A percentile compares a stretch with the other conserved stretches of the same genome.
Evolutionary conservation across 2,329 filamentous ascomycete genomes (phyloP).

Genomic region (Escovopsis sp.): DNA sequence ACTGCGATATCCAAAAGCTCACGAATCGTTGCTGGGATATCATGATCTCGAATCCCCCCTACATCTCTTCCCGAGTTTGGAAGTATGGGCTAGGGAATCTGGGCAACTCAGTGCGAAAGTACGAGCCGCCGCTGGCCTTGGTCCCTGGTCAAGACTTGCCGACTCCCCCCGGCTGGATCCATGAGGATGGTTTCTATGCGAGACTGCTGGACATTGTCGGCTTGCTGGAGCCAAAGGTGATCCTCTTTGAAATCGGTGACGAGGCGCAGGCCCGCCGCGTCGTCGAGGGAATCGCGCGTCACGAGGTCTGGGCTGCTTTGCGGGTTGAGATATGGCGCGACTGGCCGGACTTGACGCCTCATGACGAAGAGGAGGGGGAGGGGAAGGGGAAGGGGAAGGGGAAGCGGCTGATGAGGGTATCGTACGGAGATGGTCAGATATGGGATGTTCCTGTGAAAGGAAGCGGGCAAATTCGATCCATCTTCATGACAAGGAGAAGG

Average conservation of each 20-base stretch:
- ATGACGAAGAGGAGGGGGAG: conserved; percentile 13
- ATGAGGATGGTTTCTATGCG: conserved; percentile 50
- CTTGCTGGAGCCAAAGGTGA: conserved; percentile 32
- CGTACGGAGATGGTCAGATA: conserved; percentile 2
- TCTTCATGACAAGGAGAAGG: conserved; percentile 13
- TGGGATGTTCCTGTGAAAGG: conserved; percentile 26
- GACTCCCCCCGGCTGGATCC: conserved; percentile 16
- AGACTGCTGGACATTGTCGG: conserved; percentile 42
- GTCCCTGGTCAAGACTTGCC: conserved; percentile 33
- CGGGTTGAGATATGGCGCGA: conserved; percentile 59
- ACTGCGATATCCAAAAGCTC: conserved; percentile 19
- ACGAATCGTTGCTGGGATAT: conserved; percentile 35
- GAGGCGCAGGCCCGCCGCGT: conserved; percentile 52
- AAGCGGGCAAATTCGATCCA: conserved; percentile 30
- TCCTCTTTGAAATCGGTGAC: conserved; percentile 60
- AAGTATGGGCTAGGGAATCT: conserved; percentile 22
- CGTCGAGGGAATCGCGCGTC: conserved; percentile 26
- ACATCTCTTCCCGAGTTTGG: conserved; percentile 49
- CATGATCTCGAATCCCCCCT: conserved; percentile 80
- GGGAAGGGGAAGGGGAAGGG: too few relatives aligned
- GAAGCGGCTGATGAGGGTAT: conserved; percentile 13
- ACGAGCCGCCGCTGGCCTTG: conserved; percentile 67
- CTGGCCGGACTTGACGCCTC: conserved; percentile 31
- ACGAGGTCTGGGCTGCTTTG: conserved; percentile 14
- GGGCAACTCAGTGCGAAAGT: conserved; percentile 64